phyloP scores from a whole-genome alignment of 139 green algal genomes.

The Micractinium conductrix region DNA sequence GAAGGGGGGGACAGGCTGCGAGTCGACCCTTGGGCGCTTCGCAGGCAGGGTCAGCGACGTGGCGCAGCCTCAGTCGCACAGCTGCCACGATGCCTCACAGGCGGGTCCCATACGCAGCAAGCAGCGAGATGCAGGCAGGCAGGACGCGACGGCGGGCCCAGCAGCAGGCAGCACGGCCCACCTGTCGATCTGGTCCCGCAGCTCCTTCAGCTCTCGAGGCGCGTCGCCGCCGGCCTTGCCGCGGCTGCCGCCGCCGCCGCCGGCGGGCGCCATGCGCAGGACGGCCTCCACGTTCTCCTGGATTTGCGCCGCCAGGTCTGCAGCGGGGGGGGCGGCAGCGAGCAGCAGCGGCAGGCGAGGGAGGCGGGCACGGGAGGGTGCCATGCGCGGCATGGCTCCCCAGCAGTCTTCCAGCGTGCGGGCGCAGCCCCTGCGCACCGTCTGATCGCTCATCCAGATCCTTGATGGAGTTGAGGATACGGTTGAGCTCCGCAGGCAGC shows the following conservation, averaged over 20 bases:
- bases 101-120: too few species aligned
- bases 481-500: constrained; percentile 74
- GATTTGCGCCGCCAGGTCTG: constrained; percentile 52
- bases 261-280: constrained; percentile 39
- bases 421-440: constrained; percentile 43
- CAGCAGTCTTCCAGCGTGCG: not conserved
- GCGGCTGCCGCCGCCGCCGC: not conserved
- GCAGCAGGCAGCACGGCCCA: too few species aligned
- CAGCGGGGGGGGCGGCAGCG: not conserved
- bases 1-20: too few species aligned
- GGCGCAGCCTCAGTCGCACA: too few species aligned
- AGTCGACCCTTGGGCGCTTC: too few species aligned
- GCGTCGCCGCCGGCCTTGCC: constrained; percentile 2
- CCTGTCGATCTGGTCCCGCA: constrained; percentile 56
- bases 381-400: not conserved
- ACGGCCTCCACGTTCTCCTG: constrained; percentile 40
- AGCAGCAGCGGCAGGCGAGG: too few species aligned
- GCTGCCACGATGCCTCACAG: too few species aligned
- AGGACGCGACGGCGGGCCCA: too few species aligned
- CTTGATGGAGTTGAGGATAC: constrained; percentile 79
- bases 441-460: constrained; percentile 71
- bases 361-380: not conserved
- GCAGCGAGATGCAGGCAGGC: too few species aligned
- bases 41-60: too few species aligned
- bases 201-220: constrained; percentile 20